Evolutionary conservation across 2,329 filamentous ascomycete genomes (phyloP), one percentile per base, ranked within the genome.

Genomic region (Graphilbum ipis-grandicollis): DNA sequence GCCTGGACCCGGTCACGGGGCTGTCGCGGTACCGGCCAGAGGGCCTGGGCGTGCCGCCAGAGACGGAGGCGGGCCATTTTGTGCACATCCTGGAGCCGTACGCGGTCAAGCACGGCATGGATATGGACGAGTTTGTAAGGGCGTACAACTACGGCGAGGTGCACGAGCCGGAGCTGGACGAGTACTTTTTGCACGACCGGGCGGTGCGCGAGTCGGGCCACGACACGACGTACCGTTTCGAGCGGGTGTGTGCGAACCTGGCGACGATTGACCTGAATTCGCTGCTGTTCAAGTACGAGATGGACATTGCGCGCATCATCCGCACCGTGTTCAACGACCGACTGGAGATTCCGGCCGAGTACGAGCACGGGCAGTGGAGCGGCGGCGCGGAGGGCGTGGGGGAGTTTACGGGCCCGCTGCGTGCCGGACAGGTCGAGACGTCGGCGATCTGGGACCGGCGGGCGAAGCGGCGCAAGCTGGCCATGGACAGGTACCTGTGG

Each of bases 251-350:
- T 48, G 90, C 83, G 10, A 75, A 94, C 52, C 65, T 96, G 19
- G 90, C 86, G 10, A 94, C 86, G 0, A 83, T 96, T 41, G 90
- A 98, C 51, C 68, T 96, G 38, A 96, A 98, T 60, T 90, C 85
- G 21, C 66, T 93, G 22, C 63, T 98, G 21, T 98, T 90, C 71
- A 96, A 96, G 59, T 96, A 96, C 52, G 90, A 98, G 58, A 77
- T 77, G 22, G 90, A 98, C 50, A 94, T 98, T 52, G 78, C 82
- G 3, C 75, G 80, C 42, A 79, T 75, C 9, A 93, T 98, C 48
- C 80, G 83, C 39, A 79, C 68, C 34, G 67, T 84, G 47, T 96
- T 96, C 56, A 70, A 72, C 38, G 88, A 96, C 56, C 77, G 71
- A 47, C 68, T 98, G 5, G 61, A 65, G n/a, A 75, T 98, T 32